A percentile compares a stretch with the other conserved stretches of the same genome.
Conservation (phyloP, 768 basidiomycete genomes). For the Gautieria morchelliformis region DNA sequence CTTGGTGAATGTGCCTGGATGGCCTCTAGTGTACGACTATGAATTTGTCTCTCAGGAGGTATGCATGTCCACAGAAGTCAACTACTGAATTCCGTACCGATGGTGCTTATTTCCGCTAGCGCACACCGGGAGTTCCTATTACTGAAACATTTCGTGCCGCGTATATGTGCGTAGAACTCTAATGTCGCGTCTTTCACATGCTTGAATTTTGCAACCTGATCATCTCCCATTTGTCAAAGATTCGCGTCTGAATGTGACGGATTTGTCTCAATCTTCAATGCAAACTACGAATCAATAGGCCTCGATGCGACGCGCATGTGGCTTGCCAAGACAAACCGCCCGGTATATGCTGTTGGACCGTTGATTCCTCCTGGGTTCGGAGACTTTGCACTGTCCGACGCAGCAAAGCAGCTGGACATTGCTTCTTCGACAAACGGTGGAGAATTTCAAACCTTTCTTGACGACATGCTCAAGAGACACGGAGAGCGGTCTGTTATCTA, state of each 20-base stretch:
- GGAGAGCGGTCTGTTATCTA: too few species aligned
- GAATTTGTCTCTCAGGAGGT: constrained; percentile 2
- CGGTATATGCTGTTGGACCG: neutral
- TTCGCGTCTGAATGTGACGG: neutral
- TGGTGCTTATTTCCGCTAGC: too few species aligned
- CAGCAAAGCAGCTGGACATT: too few species aligned
- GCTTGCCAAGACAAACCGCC: neutral
- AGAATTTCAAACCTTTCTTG: too few species aligned
- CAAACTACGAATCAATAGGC: neutral
- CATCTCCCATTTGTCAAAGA: neutral
- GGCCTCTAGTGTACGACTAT: constrained; percentile 8
- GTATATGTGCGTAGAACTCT: neutral
- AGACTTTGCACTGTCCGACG: too few species aligned
- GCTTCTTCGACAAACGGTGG: too few species aligned
- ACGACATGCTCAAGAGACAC: too few species aligned
- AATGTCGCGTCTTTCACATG: too few species aligned
- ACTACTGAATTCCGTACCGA: neutral
- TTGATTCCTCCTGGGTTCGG: neutral
- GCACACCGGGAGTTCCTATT: too few species aligned
- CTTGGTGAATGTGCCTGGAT: constrained; percentile 3
- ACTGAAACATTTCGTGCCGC: neutral
- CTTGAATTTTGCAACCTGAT: neutral
- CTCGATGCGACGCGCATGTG: neutral
- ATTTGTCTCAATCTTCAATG: neutral
- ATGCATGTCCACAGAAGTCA: neutral